Evolutionary conservation across 1,284 basidiomycete species (phyloP).

Genomic region (Austroboletus novae-zelandiae): DNA sequence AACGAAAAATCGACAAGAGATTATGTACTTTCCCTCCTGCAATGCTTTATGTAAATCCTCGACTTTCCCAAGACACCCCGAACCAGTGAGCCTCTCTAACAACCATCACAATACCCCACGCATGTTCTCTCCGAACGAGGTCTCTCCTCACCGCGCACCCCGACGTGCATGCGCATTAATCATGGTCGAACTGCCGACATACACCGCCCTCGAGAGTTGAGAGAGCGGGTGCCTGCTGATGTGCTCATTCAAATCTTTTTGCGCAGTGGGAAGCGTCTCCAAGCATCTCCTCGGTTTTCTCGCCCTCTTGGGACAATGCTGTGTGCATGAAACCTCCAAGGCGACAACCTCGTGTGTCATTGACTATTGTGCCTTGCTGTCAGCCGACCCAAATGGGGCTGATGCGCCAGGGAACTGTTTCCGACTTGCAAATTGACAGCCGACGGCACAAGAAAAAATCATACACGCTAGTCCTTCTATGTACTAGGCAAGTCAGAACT

Average conservation of each 20-base stretch:
- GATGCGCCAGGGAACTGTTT: background rate
- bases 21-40: conserved; percentile 22
- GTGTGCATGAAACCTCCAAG: conserved; percentile 17
- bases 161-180: background rate
- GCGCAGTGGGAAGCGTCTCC: background rate
- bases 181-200: background rate
- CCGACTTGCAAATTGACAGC: background rate
- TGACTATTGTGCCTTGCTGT: conserved; percentile 3
- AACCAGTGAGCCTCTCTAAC: background rate
- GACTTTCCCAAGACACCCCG: conserved; percentile 20
- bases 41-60: conserved; percentile 29
- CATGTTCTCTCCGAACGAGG: background rate
- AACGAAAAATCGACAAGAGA: conserved; percentile 6
- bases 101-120: conserved; percentile 1
- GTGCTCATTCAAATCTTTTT: background rate
- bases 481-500: background rate
- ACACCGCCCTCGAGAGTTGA: background rate
- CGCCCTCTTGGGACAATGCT: conserved; percentile 6
- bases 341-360: conserved; percentile 3
- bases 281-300: conserved; percentile 16
- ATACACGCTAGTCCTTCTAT: background rate
- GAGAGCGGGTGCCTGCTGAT: background rate
- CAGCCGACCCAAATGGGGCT: background rate
- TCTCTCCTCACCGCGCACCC: too few relatives aligned
- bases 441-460: background rate